Evolutionary conservation across 495 filamentous ascomycete genomes (phyloP), one percentile per base, ranked within the genome.

Genomic region (Penicillium atrosanguineum): DNA sequence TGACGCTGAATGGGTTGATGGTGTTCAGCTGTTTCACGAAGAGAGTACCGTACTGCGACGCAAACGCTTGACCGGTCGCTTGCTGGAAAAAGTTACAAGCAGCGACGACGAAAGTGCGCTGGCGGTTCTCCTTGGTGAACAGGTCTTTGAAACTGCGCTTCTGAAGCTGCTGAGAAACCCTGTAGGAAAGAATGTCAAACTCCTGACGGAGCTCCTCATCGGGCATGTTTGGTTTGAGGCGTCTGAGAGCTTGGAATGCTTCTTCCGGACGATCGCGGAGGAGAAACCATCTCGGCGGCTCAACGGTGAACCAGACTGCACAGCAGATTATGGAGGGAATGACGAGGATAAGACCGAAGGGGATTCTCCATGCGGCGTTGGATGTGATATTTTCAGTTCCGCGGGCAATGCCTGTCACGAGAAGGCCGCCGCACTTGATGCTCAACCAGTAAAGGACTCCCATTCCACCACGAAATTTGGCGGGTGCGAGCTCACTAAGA

Each of bases 41-140:
- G 3, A 72, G 15, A 1, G 65, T 69, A 15, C 66, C 62, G 38
- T 74, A 74, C 23, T 61, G 56, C 7, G 60, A 57, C 18, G 62
- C 58, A 44, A 74, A 74, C 0, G 58, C 55, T 19, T 62, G 57
- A 9, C 71, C 71, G 5, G 71, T 72, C 2, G 67, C 61, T 52
- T 74, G 70, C 9, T 64, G 53, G 54, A 71, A 71, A 34, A 71
- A 66, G 36, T 68, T 69, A 19, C 57, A 52, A 18, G 61, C 62
- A 8, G 61, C 48, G 14, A 61, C 64, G 20, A 74, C 60, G 11
- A 69, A 50, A 7, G 71, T 74, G 14, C 71, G 65, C 39, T 62
- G 62, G 28, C 61, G 55, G 29, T 72, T 72, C 11, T 53, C 46
- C 7, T 44, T 46, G 1, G 46, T 53, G 40, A 70, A 72, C 5